Evolutionary conservation across 805 yeast genomes (phyloP).

Genomic region (Starmerella stellata): DNA sequence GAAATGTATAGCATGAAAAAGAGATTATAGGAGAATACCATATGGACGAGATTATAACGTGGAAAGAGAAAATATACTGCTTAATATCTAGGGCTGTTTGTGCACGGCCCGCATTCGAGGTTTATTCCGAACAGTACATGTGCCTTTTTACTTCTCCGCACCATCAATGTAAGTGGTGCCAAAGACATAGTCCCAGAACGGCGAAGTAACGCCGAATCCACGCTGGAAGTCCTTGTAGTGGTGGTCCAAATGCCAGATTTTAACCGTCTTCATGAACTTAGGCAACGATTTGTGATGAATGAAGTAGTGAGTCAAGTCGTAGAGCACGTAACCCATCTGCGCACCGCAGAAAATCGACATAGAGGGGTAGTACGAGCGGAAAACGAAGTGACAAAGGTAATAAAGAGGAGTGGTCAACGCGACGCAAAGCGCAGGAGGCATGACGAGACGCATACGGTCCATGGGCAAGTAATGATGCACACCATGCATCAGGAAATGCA

Average conservation of each 20-base stretch:
- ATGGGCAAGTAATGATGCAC: constrained; percentile 94
- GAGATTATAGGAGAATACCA: too few species aligned
- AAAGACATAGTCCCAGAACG: constrained; percentile 86
- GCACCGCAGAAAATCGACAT: constrained; percentile 94
- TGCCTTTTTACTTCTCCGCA: too few species aligned
- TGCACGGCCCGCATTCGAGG: too few species aligned
- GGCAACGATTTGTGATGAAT: constrained; percentile 83
- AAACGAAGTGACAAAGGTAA: constrained; percentile 49
- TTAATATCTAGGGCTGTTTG: too few species aligned
- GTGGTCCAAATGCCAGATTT: constrained; percentile 87
- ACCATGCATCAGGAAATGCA: constrained; percentile 87
- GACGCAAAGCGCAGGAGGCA: constrained; percentile 82
- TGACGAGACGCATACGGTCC: constrained; percentile 82
- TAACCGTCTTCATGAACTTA: constrained; percentile 50
- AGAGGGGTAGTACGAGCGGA: constrained; percentile 62
- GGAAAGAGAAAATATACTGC: too few species aligned
- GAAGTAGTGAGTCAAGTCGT: constrained; percentile 87
- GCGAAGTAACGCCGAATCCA: constrained; percentile 90
- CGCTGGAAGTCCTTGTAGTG: constrained; percentile 93
- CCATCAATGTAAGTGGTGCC: constrained; percentile 45
- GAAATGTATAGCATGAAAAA: too few species aligned
- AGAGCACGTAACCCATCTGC: constrained; percentile 75
- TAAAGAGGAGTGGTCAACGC: constrained; percentile 64
- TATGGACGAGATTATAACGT: too few species aligned
- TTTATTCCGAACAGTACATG: too few species aligned